Evolutionary conservation across 192 early-diverging fungal genomes (phyloP), one percentile per base, ranked within the genome.

Genomic region (Dissophora ornata): DNA sequence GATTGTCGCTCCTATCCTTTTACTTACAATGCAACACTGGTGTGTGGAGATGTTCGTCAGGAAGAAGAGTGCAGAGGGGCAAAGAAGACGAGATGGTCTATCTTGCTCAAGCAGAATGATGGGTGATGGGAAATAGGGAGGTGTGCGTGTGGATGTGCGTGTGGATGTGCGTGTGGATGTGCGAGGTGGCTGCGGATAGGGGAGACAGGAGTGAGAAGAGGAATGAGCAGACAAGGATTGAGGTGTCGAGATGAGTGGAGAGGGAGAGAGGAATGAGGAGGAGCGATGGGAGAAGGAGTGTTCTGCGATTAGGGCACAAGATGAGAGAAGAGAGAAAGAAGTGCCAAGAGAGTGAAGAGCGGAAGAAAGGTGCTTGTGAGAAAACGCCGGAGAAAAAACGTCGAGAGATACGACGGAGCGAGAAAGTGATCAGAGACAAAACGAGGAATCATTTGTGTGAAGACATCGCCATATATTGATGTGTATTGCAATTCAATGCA

Each of bases 331-430:
- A 30, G 42, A 11, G 34, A 51, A 57, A 34, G 57, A 40, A 33
- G 53, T 30, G 16, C 22, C 25, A 49, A n/a, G 11, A 42, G 46
- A 38, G 40, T 19, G 13, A 21, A 22, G 60, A n/a, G 22, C 18
- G 18, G 15, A 11, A 13, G 50, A 21, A n/a, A 29, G 47, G 21
- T 50, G 29, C 19, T 42, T 21, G 34, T 47, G 67, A 45, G 24
- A 69, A 53, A 48, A 50, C 36, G 36, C 53, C 63, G 63, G 63
- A 66, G 63, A 55, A 66, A 56, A 56, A 56, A 47, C 38, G 8
- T 34, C 30, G 26, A 30, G 53, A 38, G 53, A 24, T 16, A 55
- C 15, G 53, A 55, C 53, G 10, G 25, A 28, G 8, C 24, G 26
- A 50, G 48, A n/a, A 45, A 18, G 18, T 45, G 44, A 45, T 9